phyloP scores from a whole-genome alignment of 2,329 filamentous ascomycete species.

The Penicillium verrucosum region DNA sequence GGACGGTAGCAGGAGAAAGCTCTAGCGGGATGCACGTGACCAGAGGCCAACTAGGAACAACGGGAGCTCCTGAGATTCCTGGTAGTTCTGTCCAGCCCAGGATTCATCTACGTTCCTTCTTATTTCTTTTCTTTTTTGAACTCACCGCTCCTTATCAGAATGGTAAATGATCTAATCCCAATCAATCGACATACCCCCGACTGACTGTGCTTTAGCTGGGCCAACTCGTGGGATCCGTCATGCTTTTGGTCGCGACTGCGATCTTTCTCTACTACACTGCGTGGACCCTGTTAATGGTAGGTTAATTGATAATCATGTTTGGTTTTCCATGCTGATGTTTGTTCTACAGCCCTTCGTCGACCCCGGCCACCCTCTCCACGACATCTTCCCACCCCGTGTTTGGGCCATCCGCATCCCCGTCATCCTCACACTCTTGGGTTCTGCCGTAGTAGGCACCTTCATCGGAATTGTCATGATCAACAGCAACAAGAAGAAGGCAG shows the following conservation, averaged over 20 bases:
- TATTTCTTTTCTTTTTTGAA: constrained; percentile 7
- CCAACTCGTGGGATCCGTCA: constrained; percentile 73
- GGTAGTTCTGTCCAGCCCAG: constrained; percentile 8
- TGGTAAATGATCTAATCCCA: constrained; percentile 18
- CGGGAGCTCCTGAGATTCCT: constrained; percentile 21
- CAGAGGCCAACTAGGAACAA: constrained; percentile 13
- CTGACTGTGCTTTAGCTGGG: constrained; percentile 66
- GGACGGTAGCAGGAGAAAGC: constrained; percentile 15
- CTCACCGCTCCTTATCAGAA: constrained; percentile 24
- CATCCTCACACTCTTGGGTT: constrained; percentile 87
- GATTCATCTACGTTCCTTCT: constrained; percentile 7
- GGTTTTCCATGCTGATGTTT: neutral
- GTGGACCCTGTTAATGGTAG: constrained; percentile 96
- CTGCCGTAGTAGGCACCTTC: constrained; percentile 93
- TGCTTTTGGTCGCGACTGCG: constrained; percentile 69
- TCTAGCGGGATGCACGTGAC: constrained; percentile 20
- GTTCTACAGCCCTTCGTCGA: constrained; percentile 85
- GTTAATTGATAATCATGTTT: constrained; percentile 15
- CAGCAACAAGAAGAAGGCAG: constrained; percentile 95
- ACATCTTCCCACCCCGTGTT: constrained; percentile 92
- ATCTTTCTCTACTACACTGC: constrained; percentile 91
- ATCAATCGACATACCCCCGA: neutral
- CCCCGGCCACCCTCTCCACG: constrained; percentile 85
- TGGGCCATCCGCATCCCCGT: constrained; percentile 99
- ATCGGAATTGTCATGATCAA: constrained; percentile 97